These are phyloP conservation scores for Saccharomycopsis vini DNA, from an alignment of 805 yeast genomes.

Conservation along the genomic window DNA sequence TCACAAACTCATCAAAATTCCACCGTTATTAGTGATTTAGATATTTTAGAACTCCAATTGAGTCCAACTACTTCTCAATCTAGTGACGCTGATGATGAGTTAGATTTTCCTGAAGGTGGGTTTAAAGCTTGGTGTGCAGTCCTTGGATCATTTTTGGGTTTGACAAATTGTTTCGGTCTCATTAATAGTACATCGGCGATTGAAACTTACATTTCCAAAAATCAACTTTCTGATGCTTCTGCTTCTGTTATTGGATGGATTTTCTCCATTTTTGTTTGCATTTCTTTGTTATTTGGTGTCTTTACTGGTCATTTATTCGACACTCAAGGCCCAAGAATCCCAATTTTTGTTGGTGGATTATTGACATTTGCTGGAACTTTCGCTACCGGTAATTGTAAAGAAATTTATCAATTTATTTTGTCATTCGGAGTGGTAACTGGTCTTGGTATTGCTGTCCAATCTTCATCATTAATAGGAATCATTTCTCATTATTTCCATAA, in stretches of 20 bases:
- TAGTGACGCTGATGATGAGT: not conserved
- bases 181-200: slow-evolving; percentile 60
- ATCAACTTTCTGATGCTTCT: slow-evolving; percentile 38
- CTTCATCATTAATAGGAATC: slow-evolving; percentile 36
- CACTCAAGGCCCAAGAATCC: slow-evolving; percentile 33
- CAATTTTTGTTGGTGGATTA: slow-evolving; percentile 31
- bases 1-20: no score
- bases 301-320: slow-evolving; percentile 41
- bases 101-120: slow-evolving; percentile 50
- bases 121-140: slow-evolving; percentile 45
- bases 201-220: slow-evolving; percentile 50
- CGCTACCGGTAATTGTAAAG: slow-evolving; percentile 36
- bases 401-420: slow-evolving; percentile 44
- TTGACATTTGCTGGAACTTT: slow-evolving; percentile 33
- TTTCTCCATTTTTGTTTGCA: slow-evolving; percentile 33
- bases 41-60: no score
- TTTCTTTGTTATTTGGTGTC: slow-evolving; percentile 28
- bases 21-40: no score
- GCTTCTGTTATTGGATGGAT: slow-evolving; percentile 60
- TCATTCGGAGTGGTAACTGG: slow-evolving; percentile 43
- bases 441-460: slow-evolving; percentile 34
- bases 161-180: slow-evolving; percentile 52
- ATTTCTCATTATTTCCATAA: slow-evolving; percentile 37
- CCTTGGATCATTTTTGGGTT: slow-evolving; percentile 51
- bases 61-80: not conserved